Conservation (phyloP, 1,139 yeast genomes). For the Debaryomycetaceae sp. region DNA sequence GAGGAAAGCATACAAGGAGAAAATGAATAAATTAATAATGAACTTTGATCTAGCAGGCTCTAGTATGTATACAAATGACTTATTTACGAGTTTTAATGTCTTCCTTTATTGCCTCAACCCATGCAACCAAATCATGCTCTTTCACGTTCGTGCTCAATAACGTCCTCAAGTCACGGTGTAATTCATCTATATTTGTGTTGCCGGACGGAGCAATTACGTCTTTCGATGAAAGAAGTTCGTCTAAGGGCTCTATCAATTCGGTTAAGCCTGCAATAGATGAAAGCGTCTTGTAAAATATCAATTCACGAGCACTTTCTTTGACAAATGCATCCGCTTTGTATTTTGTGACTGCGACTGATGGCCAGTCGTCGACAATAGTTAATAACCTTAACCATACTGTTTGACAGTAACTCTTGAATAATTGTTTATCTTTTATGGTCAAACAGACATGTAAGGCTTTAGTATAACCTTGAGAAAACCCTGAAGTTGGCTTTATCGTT, state of each 20-base stretch:
- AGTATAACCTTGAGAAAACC: slow-evolving; percentile 24
- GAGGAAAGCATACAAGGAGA: slow-evolving; percentile 1
- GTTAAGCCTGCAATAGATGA: slow-evolving; percentile 9
- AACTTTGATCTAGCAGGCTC: background rate
- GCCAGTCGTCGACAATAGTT: slow-evolving; percentile 57
- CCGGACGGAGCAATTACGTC: background rate
- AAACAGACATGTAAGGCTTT: slow-evolving; percentile 37
- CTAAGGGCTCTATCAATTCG: slow-evolving; percentile 11
- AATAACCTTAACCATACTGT: slow-evolving; percentile 65
- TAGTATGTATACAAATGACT: background rate
- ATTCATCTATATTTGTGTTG: background rate
- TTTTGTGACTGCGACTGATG: slow-evolving; percentile 33
- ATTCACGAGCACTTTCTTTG: slow-evolving; percentile 36
- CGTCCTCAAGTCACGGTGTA: slow-evolving; percentile 5
- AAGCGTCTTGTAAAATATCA: slow-evolving; percentile 49
- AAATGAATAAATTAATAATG: background rate
- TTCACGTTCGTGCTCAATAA: slow-evolving; percentile 10
- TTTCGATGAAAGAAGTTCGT: slow-evolving; percentile 4
- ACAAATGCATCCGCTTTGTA: slow-evolving; percentile 44
- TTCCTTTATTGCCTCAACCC: slow-evolving; percentile 27
- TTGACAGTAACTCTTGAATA: slow-evolving; percentile 19
- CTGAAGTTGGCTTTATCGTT: slow-evolving; percentile 35
- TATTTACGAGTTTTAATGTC: slow-evolving; percentile 8
- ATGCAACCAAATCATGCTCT: slow-evolving; percentile 19
- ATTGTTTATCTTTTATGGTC: slow-evolving; percentile 22